These are phyloP conservation scores for Claviceps pusilla DNA, from an alignment of 2,329 filamentous ascomycete genomes.

Conservation along the genomic window DNA sequence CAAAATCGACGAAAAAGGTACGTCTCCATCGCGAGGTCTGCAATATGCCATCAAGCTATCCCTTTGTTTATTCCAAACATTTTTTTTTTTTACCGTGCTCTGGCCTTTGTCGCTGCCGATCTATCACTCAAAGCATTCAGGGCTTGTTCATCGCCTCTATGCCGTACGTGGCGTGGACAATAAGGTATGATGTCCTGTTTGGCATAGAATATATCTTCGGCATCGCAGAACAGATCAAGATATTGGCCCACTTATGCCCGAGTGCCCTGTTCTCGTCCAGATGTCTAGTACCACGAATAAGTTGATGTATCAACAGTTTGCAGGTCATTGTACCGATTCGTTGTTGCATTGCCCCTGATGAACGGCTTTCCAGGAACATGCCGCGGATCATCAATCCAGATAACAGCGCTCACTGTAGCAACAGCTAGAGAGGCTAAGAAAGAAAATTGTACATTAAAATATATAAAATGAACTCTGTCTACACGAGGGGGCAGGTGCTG, in stretches of 20 bases:
- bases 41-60: neutral
- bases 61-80: no score
- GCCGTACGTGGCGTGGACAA: neutral
- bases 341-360: neutral
- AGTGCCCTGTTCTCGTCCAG: neutral
- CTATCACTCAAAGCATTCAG: neutral
- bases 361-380: neutral
- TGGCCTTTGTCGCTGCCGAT: neutral
- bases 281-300: neutral
- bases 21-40: no score
- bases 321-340: neutral
- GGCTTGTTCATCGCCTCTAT: neutral
- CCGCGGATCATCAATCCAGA: slow-evolving; percentile 1
- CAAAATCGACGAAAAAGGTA: no score
- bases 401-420: neutral
- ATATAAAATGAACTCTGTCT: no score
- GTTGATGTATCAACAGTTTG: neutral
- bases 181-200: neutral
- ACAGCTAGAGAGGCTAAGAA: neutral
- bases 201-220: neutral
- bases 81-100: no score
- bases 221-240: neutral
- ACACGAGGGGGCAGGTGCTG: no score
- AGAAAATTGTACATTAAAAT: neutral
- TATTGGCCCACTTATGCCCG: neutral